These are phyloP conservation scores for Tylopilus cervinicoccineus DNA, from an alignment of 768 basidiomycete species.

Conservation along the genomic window DNA sequence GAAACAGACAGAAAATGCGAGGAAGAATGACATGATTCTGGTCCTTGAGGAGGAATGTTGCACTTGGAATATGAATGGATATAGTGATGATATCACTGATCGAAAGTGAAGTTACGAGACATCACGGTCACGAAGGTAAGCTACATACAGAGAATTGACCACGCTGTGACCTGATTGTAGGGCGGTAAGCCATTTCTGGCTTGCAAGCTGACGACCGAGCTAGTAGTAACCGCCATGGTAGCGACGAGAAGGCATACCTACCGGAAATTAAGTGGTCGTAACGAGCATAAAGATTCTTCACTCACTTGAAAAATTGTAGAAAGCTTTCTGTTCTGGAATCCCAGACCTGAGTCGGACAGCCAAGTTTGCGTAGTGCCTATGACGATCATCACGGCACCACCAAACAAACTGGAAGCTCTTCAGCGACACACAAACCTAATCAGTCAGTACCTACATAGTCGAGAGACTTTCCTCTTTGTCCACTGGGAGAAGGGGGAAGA, in stretches of 20 bases:
- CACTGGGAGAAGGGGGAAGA: slow-evolving; percentile 72
- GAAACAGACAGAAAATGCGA: slow-evolving; percentile 73
- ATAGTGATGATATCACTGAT: slow-evolving; percentile 48
- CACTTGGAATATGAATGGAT: slow-evolving; percentile 44
- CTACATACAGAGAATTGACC: slow-evolving; percentile 59
- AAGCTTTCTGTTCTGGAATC: background rate
- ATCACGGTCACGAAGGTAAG: background rate
- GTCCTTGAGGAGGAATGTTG: slow-evolving; percentile 39
- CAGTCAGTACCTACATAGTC: slow-evolving; percentile 50
- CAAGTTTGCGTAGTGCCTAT: slow-evolving; percentile 27
- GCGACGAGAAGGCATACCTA: slow-evolving; percentile 44
- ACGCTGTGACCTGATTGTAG: slow-evolving; percentile 57
- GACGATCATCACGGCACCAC: slow-evolving; percentile 44
- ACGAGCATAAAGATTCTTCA: background rate
- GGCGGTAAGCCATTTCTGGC: slow-evolving; percentile 63
- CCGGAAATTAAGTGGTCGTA: background rate
- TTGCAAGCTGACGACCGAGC: slow-evolving; percentile 58
- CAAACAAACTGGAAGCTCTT: slow-evolving; percentile 36
- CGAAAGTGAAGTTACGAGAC: slow-evolving; percentile 12
- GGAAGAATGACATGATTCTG: slow-evolving; percentile 58
- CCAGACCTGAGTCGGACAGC: background rate
- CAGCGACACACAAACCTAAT: slow-evolving; percentile 1
- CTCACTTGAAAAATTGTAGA: slow-evolving; percentile 25
- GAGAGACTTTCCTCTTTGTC: slow-evolving; percentile 62
- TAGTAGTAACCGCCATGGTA: slow-evolving; percentile 50